phyloP scores from a whole-genome alignment of 116 monocot species.

The Trichopus zeylanicus region DNA sequence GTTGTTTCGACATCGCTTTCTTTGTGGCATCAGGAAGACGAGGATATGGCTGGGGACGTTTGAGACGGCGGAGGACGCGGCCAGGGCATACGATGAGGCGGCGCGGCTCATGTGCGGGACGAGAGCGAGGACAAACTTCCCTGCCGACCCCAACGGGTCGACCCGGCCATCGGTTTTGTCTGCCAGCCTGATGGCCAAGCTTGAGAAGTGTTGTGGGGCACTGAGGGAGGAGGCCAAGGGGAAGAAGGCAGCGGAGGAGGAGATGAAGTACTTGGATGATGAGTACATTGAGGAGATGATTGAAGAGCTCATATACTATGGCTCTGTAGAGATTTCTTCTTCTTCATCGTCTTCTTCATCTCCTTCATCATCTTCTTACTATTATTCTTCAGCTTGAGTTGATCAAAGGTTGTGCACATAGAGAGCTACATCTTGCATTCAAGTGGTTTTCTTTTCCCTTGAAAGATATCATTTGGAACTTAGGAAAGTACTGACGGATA shows the following conservation, averaged over 20 bases:
- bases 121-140: constrained; percentile 77
- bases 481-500: too few relatives aligned
- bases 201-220: constrained; percentile 62
- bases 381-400: neutral
- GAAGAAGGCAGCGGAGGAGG: neutral
- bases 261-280: constrained; percentile 32
- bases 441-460: too few relatives aligned
- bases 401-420: neutral
- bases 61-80: constrained; percentile 93
- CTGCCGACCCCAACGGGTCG: constrained; percentile 17
- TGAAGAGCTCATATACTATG: constrained; percentile 75
- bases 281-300: constrained; percentile 93
- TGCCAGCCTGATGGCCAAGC: constrained; percentile 67
- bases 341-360: constrained; percentile 20
- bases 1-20: neutral
- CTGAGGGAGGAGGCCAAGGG: constrained; percentile 20
- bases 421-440: neutral
- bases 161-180: constrained; percentile 33
- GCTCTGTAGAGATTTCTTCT: constrained; percentile 64
- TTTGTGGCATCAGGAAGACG: constrained; percentile 75
- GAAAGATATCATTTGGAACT: too few relatives aligned
- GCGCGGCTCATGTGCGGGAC: constrained; percentile 82
- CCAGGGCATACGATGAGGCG: constrained; percentile 93
- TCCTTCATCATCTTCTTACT: constrained; percentile 3
- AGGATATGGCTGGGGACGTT: constrained; percentile 97